These are phyloP conservation scores for Xanthoconium purpureum DNA, from an alignment of 768 basidiomycete species.

Conservation along the genomic window DNA sequence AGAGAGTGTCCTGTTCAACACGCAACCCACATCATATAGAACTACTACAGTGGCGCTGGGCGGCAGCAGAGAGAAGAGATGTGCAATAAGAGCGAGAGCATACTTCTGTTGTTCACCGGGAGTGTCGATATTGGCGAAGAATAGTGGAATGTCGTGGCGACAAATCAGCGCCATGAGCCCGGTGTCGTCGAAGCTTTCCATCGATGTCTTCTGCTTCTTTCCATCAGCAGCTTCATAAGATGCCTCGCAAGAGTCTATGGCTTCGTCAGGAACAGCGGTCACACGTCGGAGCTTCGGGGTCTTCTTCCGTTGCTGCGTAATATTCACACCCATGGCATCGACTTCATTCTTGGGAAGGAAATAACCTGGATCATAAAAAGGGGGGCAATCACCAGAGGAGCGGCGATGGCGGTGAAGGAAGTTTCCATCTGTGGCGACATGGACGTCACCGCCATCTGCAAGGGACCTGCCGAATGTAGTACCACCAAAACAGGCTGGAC, in stretches of 20 bases:
- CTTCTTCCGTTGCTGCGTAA: slow-evolving; percentile 22
- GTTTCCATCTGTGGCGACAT: slow-evolving; percentile 1
- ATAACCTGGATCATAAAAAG: slow-evolving; percentile 22
- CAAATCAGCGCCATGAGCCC: too few relatives aligned
- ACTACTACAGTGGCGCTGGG: background rate
- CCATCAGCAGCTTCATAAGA: slow-evolving; percentile 6
- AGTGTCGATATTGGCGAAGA: too few relatives aligned
- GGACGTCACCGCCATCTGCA: background rate
- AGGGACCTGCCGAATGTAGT: background rate
- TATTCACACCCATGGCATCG: slow-evolving; percentile 29
- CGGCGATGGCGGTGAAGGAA: slow-evolving; percentile 1
- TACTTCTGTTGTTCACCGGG: too few relatives aligned
- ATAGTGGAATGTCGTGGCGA: too few relatives aligned
- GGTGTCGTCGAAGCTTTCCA: too few relatives aligned
- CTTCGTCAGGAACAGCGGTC: slow-evolving; percentile 30
- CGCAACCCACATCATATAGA: background rate
- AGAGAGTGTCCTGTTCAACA: background rate
- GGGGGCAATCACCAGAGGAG: background rate
- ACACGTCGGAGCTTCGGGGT: background rate
- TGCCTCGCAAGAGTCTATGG: slow-evolving; percentile 35
- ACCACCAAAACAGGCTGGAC: background rate
- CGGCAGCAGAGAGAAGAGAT: background rate
- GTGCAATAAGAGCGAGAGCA: background rate
- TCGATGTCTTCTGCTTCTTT: too few relatives aligned
- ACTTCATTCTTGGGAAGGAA: slow-evolving; percentile 36